Evolutionary conservation across 2,329 filamentous ascomycete genomes (phyloP).

Genomic region (Phialocephala sp.): DNA sequence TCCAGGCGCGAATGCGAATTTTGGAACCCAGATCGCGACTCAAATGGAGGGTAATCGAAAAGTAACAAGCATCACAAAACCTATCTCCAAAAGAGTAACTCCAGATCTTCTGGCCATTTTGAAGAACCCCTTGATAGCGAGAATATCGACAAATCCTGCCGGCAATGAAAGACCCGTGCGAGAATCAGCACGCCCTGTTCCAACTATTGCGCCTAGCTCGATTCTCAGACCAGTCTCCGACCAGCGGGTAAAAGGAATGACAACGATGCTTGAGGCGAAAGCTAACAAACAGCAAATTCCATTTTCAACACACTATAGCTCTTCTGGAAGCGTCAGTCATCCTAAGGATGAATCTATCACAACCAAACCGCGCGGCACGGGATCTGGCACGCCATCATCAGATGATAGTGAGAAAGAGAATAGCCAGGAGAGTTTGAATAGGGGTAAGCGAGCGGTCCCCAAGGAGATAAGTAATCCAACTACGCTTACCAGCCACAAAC

Average conservation of each 20-base stretch:
- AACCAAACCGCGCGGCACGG: neutral
- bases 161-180: neutral
- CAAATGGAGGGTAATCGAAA: neutral
- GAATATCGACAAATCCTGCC: neutral
- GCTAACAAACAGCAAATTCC: conserved; percentile 19
- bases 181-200: neutral
- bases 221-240: conserved; percentile 11
- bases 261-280: conserved; percentile 22
- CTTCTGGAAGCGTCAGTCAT: neutral
- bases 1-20: neutral
- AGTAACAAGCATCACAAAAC: neutral
- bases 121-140: neutral
- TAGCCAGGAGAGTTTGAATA: conserved; percentile 27
- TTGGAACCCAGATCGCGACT: neutral
- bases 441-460: neutral
- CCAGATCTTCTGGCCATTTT: neutral
- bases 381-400: neutral
- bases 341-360: conserved; percentile 5
- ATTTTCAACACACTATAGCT: conserved; percentile 3
- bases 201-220: neutral
- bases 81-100: neutral
- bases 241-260: conserved; percentile 14
- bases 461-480: conserved; percentile 3
- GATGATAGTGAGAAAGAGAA: conserved; percentile 14
- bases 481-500: conserved; percentile 12